Percentiles rank a stretch among this genome's conserved stretches.
phyloP scores from a whole-genome alignment of 78 protist species.

The Dictyostelium firmibasis region DNA sequence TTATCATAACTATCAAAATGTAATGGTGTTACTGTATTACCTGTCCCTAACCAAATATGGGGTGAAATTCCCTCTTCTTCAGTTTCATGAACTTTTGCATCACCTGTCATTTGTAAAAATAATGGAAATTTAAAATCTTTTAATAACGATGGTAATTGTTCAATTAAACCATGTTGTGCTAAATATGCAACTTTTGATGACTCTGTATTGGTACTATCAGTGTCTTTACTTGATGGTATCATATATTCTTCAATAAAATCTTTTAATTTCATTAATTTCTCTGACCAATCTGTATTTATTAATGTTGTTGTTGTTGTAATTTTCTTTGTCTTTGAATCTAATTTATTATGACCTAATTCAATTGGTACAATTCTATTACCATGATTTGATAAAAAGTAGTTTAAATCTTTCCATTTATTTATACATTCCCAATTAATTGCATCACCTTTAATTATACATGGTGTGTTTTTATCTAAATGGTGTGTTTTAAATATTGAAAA shows the following conservation, averaged over 20 bases:
- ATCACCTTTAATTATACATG: conserved; percentile 38
- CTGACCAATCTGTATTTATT: conserved; percentile 38
- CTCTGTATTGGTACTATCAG: neutral
- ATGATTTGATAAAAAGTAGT: conserved; percentile 2
- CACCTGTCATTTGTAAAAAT: conserved; percentile 1
- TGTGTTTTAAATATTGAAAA: neutral
- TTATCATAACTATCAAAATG: conserved; percentile 84
- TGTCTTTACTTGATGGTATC: conserved; percentile 17
- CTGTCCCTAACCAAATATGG: conserved; percentile 84
- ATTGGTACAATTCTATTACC: conserved; percentile 34
- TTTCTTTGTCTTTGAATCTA: neutral
- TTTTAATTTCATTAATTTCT: conserved; percentile 25
- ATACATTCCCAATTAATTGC: conserved; percentile 20
- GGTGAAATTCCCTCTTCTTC: neutral
- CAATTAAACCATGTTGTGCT: conserved; percentile 47
- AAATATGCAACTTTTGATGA: conserved; percentile 31
- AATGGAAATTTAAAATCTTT: conserved; percentile 14
- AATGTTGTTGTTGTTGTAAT: neutral
- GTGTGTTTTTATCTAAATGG: neutral
- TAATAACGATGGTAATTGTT: conserved; percentile 19
- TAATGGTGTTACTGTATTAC: conserved; percentile 82
- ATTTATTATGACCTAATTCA: conserved; percentile 52
- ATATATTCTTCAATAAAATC: conserved; percentile 32
- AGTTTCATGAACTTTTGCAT: conserved; percentile 17
- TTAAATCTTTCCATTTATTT: conserved; percentile 50